Evolutionary conservation across 495 filamentous ascomycete species (phyloP).

Genomic region (Recurvomyces mirabilis): DNA sequence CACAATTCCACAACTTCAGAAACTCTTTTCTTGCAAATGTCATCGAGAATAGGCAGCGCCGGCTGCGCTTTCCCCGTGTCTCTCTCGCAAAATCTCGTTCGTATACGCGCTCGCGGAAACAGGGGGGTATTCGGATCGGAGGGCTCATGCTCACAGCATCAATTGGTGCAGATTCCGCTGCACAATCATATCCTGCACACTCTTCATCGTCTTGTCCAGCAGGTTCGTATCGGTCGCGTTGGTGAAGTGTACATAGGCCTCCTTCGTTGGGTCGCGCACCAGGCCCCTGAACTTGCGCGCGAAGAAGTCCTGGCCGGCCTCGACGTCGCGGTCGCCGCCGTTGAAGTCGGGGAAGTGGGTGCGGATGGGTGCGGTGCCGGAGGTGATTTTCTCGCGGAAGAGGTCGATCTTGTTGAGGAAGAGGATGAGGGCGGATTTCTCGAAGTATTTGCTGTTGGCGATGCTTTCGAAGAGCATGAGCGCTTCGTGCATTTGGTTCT

Average conservation of each 20-base stretch:
- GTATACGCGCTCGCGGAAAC: too few relatives aligned
- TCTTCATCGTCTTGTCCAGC: constrained; percentile 93
- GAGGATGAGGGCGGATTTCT: constrained; percentile 87
- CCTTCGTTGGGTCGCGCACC: constrained; percentile 68
- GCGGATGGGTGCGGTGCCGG: constrained; percentile 57
- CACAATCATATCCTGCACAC: constrained; percentile 98
- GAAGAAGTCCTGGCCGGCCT: constrained; percentile 68
- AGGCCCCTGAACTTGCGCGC: constrained; percentile 79
- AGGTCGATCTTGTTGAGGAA: constrained; percentile 99
- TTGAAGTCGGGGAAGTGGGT: constrained; percentile 91
- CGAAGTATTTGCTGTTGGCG: constrained; percentile 95
- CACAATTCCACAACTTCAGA: too few relatives aligned
- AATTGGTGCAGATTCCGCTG: constrained; percentile 92
- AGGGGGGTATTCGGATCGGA: too few relatives aligned
- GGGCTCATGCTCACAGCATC: constrained; percentile 73
- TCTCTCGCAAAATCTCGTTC: too few relatives aligned
- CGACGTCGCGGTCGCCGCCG: constrained; percentile 45
- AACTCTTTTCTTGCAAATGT: too few relatives aligned
- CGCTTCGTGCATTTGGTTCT: constrained; percentile 99
- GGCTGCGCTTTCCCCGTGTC: too few relatives aligned
- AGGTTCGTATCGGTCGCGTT: constrained; percentile 96
- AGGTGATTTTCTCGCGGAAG: constrained; percentile 77
- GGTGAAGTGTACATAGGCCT: constrained; percentile 88
- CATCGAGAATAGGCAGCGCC: too few relatives aligned
- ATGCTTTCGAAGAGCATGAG: constrained; percentile 97